A percentile compares a stretch with the other conserved stretches of the same genome.
Evolutionary conservation across 2,329 filamentous ascomycete genomes (phyloP).

Genomic region (Ambrosiella xylebori): DNA sequence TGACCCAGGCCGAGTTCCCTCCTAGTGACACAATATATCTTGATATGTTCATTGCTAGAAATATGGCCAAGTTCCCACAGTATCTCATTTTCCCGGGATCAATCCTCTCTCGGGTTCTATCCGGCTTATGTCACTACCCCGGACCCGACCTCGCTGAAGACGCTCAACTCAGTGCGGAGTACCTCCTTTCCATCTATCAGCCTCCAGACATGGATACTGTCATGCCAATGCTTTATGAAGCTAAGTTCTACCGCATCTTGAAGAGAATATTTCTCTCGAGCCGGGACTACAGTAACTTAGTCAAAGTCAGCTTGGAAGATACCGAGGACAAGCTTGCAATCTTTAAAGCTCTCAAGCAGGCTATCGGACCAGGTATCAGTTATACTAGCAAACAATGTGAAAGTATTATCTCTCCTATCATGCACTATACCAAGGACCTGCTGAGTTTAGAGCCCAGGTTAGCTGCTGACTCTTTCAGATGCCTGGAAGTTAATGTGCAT

Average conservation of each 20-base stretch:
- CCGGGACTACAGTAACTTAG: conserved; percentile 58
- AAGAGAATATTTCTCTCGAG: conserved; percentile 76
- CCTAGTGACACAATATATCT: conserved; percentile 78
- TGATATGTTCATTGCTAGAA: conserved; percentile 96
- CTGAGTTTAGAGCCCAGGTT: conserved; percentile 47
- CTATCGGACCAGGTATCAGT: conserved; percentile 30
- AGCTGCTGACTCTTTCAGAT: conserved; percentile 49
- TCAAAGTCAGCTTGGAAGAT: conserved; percentile 76
- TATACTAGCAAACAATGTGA: conserved; percentile 55
- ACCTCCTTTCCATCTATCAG: conserved; percentile 82
- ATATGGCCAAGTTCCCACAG: conserved; percentile 89
- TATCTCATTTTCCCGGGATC: conserved; percentile 84
- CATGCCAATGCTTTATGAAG: conserved; percentile 60
- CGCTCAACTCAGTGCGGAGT: conserved; percentile 92
- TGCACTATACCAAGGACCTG: conserved; percentile 46
- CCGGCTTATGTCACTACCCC: conserved; percentile 71
- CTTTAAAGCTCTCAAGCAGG: conserved; percentile 51
- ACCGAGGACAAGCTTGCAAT: conserved; percentile 54
- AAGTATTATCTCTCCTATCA: conserved; percentile 52
- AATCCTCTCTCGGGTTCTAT: conserved; percentile 62
- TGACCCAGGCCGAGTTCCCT: conserved; percentile 61
- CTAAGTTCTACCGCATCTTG: conserved; percentile 76
- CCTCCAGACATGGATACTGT: conserved; percentile 64
- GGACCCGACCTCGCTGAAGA: conserved; percentile 70
- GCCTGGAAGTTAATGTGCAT: conserved; percentile 47